phyloP scores from a whole-genome alignment of 495 filamentous ascomycete species.

The Tuber calosporum region DNA sequence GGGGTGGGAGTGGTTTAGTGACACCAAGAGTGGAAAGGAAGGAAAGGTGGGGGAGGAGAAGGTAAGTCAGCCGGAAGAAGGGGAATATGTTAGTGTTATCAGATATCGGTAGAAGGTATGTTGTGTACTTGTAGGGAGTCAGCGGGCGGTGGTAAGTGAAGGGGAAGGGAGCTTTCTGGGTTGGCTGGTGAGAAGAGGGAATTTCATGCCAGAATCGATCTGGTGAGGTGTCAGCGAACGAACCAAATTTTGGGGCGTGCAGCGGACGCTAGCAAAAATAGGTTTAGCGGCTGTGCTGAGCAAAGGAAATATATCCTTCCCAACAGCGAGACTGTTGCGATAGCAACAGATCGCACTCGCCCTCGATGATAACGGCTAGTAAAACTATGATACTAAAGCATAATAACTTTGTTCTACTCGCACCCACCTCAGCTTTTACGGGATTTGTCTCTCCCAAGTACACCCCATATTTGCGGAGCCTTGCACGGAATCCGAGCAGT shows the following conservation, averaged over 20 bases:
- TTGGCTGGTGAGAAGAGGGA: neutral
- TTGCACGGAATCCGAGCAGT: neutral
- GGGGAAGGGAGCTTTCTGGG: neutral
- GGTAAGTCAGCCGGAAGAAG: neutral
- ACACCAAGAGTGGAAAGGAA: neutral
- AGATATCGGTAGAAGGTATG: constrained; percentile 2
- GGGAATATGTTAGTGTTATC: constrained; percentile 1
- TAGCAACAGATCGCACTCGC: neutral
- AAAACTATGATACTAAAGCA: neutral
- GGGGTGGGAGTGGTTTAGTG: neutral
- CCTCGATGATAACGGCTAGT: neutral
- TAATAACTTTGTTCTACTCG: neutral
- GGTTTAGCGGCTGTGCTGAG: neutral
- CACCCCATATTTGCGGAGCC: neutral
- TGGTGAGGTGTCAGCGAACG: constrained; percentile 3
- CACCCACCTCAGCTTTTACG: neutral
- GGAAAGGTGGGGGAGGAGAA: neutral
- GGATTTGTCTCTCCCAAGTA: neutral
- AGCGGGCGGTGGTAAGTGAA: neutral
- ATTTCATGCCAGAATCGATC: neutral
- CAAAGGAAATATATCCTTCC: neutral
- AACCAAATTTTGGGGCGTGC: neutral
- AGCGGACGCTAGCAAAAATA: neutral
- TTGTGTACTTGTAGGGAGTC: neutral
- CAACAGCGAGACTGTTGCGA: neutral